A percentile compares a stretch with the other conserved stretches of the same genome.
These are phyloP conservation scores for Globisporangium abappressorium DNA, from an alignment of 352 stramenopile species.

Conservation along the genomic window DNA sequence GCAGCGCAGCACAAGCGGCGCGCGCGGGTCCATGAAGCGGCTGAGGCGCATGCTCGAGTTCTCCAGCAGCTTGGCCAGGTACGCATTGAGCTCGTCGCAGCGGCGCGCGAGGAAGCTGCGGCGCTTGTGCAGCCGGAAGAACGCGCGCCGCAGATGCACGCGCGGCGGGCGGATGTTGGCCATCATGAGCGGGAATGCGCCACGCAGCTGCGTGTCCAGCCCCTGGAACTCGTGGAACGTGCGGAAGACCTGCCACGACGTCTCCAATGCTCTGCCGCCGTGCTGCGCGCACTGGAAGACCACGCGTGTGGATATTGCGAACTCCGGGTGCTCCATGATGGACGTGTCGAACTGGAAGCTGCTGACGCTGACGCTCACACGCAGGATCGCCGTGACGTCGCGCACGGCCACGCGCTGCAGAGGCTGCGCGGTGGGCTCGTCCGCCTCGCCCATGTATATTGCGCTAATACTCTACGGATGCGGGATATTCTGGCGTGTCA, in stretches of 20 bases:
- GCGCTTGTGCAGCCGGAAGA: conserved; percentile 56
- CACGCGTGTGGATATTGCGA: conserved; percentile 52
- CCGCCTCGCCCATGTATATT: not conserved
- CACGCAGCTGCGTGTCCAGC: conserved; percentile 67
- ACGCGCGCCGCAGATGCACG: conserved; percentile 49
- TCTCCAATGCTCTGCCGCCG: conserved; percentile 50
- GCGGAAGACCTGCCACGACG: conserved; percentile 59
- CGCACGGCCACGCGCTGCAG: conserved; percentile 30
- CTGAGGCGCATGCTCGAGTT: conserved; percentile 53
- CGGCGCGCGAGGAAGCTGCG: conserved; percentile 58
- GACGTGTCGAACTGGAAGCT: conserved; percentile 70
- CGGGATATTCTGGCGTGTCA: not conserved
- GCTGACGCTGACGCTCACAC: conserved; percentile 50
- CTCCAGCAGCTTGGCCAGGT: conserved; percentile 41
- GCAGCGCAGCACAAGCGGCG: conserved; percentile 67
- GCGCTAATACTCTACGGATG: not conserved
- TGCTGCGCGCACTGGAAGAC: conserved; percentile 64
- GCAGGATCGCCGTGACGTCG: conserved; percentile 69
- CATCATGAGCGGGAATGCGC: conserved; percentile 65
- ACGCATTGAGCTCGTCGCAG: conserved; percentile 64
- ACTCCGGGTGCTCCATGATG: conserved; percentile 82
- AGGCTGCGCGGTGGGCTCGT: not conserved
- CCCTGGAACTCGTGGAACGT: conserved; percentile 75
- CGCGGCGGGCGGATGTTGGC: conserved; percentile 41
- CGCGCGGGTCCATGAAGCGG: conserved; percentile 65